These are phyloP conservation scores for Paragyromitra xinjiangensis DNA, from an alignment of 495 filamentous ascomycete species.

Conservation along the genomic window DNA sequence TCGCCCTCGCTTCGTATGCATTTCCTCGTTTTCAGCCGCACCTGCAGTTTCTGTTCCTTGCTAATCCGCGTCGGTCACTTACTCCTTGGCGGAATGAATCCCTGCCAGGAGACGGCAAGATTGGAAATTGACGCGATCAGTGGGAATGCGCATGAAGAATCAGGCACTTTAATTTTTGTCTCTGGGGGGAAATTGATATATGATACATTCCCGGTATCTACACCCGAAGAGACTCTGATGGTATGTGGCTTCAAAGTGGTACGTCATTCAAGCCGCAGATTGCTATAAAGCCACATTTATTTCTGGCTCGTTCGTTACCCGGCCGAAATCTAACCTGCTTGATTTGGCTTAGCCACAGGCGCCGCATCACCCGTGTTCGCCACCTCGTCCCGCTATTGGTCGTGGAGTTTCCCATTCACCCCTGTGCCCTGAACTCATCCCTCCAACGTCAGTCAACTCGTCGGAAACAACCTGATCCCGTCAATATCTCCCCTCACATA, in stretches of 20 bases:
- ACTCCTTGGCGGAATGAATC: background rate
- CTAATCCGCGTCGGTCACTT: background rate
- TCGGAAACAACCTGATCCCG: slow-evolving; percentile 4
- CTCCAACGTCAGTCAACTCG: slow-evolving; percentile 38
- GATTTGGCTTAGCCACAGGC: slow-evolving; percentile 6
- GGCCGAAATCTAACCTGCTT: background rate
- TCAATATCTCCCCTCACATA: background rate
- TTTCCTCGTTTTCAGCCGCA: slow-evolving; percentile 25
- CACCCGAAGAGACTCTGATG: background rate
- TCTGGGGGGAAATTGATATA: background rate
- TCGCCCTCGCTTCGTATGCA: background rate
- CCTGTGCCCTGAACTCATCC: slow-evolving; percentile 51
- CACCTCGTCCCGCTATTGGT: slow-evolving; percentile 42
- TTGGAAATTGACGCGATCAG: background rate
- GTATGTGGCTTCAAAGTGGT: background rate
- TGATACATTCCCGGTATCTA: background rate
- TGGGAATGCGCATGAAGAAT: background rate
- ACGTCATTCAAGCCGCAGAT: background rate
- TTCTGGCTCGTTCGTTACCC: background rate
- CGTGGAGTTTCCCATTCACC: slow-evolving; percentile 33
- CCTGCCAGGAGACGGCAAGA: background rate
- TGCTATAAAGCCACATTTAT: background rate
- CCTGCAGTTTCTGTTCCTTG: slow-evolving; percentile 15
- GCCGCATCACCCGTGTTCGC: slow-evolving; percentile 36
- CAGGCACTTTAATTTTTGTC: background rate